These are phyloP conservation scores for Lentinula sp. DNA, from an alignment of 768 basidiomycete genomes.

Conservation along the genomic window DNA sequence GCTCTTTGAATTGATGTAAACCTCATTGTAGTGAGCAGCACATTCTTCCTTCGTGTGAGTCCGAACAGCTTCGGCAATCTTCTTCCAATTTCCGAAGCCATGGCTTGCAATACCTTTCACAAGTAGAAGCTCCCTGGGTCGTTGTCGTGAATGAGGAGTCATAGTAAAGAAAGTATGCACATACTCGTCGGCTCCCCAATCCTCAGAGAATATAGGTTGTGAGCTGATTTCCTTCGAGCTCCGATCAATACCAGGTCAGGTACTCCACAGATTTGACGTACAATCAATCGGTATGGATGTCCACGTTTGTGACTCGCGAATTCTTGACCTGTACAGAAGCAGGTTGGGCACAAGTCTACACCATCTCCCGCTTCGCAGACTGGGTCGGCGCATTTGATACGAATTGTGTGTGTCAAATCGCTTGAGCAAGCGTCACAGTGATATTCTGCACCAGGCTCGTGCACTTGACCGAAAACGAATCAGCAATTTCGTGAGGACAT, in stretches of 20 bases:
- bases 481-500: conserved; percentile 3
- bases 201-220: conserved; percentile 89
- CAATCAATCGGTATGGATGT: conserved; percentile 91
- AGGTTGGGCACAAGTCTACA: conserved; percentile 88
- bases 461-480: conserved; percentile 43
- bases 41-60: conserved; percentile 93
- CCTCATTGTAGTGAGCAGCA: conserved; percentile 77
- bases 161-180: conserved; percentile 16
- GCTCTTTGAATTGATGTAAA: conserved; percentile 71
- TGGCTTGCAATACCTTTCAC: conserved; percentile 83
- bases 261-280: conserved; percentile 27
- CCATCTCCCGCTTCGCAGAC: conserved; percentile 61
- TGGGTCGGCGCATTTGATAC: conserved; percentile 91
- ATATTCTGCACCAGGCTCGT: conserved; percentile 78
- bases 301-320: conserved; percentile 78
- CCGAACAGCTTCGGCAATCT: conserved; percentile 91
- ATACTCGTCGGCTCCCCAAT: conserved; percentile 98
- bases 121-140: conserved; percentile 74
- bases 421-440: conserved; percentile 78
- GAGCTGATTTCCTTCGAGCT: conserved; percentile 81
- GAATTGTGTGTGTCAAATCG: conserved; percentile 94
- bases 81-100: conserved; percentile 95
- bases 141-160: not conserved
- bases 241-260: not conserved
- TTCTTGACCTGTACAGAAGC: conserved; percentile 91